These are phyloP conservation scores for Sextonia rubra DNA, from an alignment of 164 flowering plant species.

Conservation along the genomic window DNA sequence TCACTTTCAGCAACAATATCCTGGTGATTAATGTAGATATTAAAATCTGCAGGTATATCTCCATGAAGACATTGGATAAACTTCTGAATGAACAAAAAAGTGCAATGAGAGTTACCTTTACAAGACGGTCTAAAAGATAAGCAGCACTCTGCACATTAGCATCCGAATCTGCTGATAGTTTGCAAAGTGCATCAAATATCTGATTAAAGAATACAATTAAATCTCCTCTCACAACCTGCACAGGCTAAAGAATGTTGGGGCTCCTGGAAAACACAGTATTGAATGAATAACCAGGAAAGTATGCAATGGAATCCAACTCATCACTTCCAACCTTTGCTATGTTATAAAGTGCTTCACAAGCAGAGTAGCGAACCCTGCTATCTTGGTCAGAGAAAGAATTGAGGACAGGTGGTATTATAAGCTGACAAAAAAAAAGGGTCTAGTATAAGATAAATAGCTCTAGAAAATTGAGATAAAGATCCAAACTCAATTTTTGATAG, in stretches of 20 bases:
- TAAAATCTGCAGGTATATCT: not conserved
- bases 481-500: not conserved
- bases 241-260: conserved; percentile 2
- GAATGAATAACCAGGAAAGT: too few relatives aligned
- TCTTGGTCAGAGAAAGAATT: conserved; percentile 89
- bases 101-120: conserved; percentile 52
- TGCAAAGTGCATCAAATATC: conserved; percentile 94
- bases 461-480: not conserved
- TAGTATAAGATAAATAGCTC: not conserved
- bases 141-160: conserved; percentile 99
- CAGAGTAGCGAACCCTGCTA: conserved; percentile 97
- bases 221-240: conserved; percentile 97
- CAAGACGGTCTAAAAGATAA: conserved; percentile 94
- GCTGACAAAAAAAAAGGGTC: conserved; percentile 31
- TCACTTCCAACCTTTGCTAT: conserved; percentile 79
- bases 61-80: not conserved
- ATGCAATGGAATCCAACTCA: not conserved
- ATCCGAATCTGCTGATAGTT: conserved; percentile 97
- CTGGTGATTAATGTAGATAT: conserved; percentile 36
- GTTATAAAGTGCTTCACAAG: conserved; percentile 97
- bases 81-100: not conserved
- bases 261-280: not conserved
- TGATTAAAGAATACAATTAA: conserved; percentile 89
- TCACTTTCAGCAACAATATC: conserved; percentile 99
- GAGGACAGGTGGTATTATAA: conserved; percentile 94